These are phyloP conservation scores for Penicillium flavigenum DNA, from an alignment of 495 filamentous ascomycete species.

Conservation along the genomic window DNA sequence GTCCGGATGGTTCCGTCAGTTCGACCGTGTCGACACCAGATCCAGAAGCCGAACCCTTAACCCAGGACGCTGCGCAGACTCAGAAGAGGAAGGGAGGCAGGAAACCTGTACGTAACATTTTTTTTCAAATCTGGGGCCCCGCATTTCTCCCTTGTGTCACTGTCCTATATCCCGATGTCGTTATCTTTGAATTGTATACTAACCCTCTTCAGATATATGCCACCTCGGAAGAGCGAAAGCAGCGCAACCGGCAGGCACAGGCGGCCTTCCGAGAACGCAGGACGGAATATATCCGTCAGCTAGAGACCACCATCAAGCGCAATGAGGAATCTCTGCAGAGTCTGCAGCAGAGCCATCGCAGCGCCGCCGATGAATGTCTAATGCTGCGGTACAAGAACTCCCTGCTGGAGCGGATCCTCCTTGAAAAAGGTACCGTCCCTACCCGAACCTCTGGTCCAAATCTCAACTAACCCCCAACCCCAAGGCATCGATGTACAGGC, in stretches of 20 bases:
- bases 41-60: conserved; percentile 55
- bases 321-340: conserved; percentile 92
- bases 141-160: conserved; percentile 22
- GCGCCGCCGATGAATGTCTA: conserved; percentile 92
- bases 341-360: conserved; percentile 90
- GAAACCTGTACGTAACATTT: conserved; percentile 76
- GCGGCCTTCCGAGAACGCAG: conserved; percentile 94
- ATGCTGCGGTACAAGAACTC: conserved; percentile 99
- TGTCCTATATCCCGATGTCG: background rate
- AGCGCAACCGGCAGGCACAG: conserved; percentile 95
- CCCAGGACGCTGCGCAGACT: conserved; percentile 57
- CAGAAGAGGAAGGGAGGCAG: conserved; percentile 96
- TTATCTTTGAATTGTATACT: conserved; percentile 24
- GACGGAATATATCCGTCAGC: conserved; percentile 98
- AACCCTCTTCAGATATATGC: conserved; percentile 76
- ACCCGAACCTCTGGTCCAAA: background rate
- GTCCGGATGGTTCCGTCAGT: conserved; percentile 50
- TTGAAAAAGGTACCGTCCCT: conserved; percentile 77
- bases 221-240: conserved; percentile 96
- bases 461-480: conserved; percentile 15
- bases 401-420: conserved; percentile 85
- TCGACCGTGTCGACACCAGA: conserved; percentile 56
- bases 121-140: conserved; percentile 34
- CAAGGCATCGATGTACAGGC: conserved; percentile 98
- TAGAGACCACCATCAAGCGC: conserved; percentile 95